Conservation (phyloP, 768 basidiomycete species). For the Rubroboletus pulcherrimus region DNA sequence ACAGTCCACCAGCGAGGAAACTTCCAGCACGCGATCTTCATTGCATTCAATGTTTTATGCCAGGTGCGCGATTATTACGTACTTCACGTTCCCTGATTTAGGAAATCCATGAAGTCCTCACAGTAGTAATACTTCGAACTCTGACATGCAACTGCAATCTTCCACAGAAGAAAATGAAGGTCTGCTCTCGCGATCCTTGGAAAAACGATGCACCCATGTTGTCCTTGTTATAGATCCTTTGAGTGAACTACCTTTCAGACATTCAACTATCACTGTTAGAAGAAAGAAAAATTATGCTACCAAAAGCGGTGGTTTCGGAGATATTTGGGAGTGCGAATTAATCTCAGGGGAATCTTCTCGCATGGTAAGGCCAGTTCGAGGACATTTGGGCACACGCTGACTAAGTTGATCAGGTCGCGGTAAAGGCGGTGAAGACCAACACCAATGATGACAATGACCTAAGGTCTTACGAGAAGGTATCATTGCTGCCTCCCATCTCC, state of each 20-base stretch:
- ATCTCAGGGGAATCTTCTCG: background rate
- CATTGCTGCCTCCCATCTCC: background rate
- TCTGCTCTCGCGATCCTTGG: background rate
- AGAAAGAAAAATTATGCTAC: slow-evolving; percentile 5
- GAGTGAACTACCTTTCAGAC: slow-evolving; percentile 5
- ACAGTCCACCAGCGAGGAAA: slow-evolving; percentile 1
- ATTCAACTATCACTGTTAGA: background rate
- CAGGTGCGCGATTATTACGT: slow-evolving; percentile 6
- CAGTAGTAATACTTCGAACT: slow-evolving; percentile 12
- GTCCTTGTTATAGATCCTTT: slow-evolving; percentile 1
- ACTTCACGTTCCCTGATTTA: background rate
- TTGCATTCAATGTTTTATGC: background rate
- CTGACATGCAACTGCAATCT: slow-evolving; percentile 5
- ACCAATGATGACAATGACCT: background rate
- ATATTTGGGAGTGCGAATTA: slow-evolving; percentile 26
- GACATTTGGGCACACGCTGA: background rate
- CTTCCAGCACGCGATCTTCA: background rate
- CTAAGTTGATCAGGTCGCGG: slow-evolving; percentile 14
- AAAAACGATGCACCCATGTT: background rate
- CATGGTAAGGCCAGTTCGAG: background rate
- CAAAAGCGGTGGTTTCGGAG: slow-evolving; percentile 14
- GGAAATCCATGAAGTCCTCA: background rate
- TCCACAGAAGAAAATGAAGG: slow-evolving; percentile 7
- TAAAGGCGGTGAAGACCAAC: slow-evolving; percentile 14
- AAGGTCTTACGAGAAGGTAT: slow-evolving; percentile 13